These are phyloP conservation scores for Globisporangium solare DNA, from an alignment of 352 stramenopile genomes.

Conservation along the genomic window DNA sequence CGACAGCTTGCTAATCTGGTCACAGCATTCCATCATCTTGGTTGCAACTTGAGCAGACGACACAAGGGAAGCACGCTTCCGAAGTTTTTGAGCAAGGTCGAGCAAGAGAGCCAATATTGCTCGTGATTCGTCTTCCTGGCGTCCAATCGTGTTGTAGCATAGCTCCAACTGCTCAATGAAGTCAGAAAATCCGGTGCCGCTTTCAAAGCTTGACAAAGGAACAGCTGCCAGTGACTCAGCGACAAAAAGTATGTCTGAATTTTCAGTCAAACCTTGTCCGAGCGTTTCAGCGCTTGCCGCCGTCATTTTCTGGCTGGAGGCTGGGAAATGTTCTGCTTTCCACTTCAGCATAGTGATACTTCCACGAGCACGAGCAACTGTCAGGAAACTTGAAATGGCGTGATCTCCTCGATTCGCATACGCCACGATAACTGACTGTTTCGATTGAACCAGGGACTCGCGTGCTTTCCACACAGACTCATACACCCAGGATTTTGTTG, in stretches of 20 bases:
- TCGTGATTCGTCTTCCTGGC: conserved; percentile 13
- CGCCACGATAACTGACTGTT: neutral
- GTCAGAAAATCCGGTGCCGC: neutral
- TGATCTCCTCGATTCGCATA: neutral
- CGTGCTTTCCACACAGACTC: conserved; percentile 1
- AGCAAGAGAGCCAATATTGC: conserved; percentile 9
- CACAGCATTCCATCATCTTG: conserved; percentile 19
- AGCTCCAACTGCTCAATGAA: conserved; percentile 6
- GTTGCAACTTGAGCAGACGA: neutral
- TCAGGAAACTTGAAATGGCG: neutral
- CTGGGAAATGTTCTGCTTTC: neutral
- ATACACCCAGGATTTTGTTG: neutral
- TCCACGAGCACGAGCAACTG: neutral
- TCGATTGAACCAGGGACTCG: neutral
- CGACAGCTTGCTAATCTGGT: conserved; percentile 28
- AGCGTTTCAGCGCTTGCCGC: neutral
- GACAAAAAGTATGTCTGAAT: conserved; percentile 2
- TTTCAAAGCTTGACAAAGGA: conserved; percentile 6
- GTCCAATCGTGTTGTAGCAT: conserved; percentile 9
- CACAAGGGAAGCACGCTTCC: neutral
- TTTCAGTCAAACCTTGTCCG: neutral
- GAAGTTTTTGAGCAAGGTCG: conserved; percentile 7
- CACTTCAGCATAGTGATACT: conserved; percentile 9
- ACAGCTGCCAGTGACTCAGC: conserved; percentile 4
- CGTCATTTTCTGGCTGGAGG: neutral